Base-by-base conservation (phyloP, 495 filamentous ascomycete species). In the Terfezia claveryi region DNA sequence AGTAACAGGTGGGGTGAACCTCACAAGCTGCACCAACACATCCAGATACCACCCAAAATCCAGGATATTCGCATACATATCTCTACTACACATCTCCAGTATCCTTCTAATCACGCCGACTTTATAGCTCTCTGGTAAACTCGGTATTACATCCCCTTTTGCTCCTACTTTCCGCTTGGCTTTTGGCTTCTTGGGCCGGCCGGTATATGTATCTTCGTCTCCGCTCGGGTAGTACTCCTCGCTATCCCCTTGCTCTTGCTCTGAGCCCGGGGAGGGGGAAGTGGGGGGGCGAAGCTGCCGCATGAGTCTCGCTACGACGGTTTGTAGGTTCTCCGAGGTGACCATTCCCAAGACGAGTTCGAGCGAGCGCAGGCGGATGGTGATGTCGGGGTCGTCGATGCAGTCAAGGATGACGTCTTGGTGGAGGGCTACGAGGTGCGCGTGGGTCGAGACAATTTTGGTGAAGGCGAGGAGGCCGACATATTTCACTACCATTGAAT, bases 21-120 rank as follows among this genome's bases (percentile, higher is more conserved):
- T 76, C 36, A 94, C 75, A 3, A 98, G 73, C 61, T 89, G 82
- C 7, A 85, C 77, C 10, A 98, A 69, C 38, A 88, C 75, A 56
- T 83, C 80, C 52, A 96, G 78, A 69, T 96, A 96, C 91, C 91
- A 98, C 58, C 93, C 91, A 65, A 98, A 96, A 64, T 98, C 91
- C 50, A 69, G 69, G 50, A 96, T 68, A 62, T 84, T 83, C 14
- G 77, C 74, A 66, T 95, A 98, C 55, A 86, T 93, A 58, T 85
- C 80, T 51, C 80, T 76, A n/a, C 84, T 85, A 68, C 92, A 96
- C 74, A 98, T 91, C 55, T 83, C 80, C 20, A 96, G 63, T 55
- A 95, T 85, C 49, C 81, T 74, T 38, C 74, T 74, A 32, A 94
- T 80, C 36, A 94, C 83, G 57, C 81, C 81, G 10, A 80, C 66